Percentiles rank a stretch among this genome's conserved stretches.
phyloP scores from a whole-genome alignment of 2,329 filamentous ascomycete genomes.

The Trichoderma koningiopsis region DNA sequence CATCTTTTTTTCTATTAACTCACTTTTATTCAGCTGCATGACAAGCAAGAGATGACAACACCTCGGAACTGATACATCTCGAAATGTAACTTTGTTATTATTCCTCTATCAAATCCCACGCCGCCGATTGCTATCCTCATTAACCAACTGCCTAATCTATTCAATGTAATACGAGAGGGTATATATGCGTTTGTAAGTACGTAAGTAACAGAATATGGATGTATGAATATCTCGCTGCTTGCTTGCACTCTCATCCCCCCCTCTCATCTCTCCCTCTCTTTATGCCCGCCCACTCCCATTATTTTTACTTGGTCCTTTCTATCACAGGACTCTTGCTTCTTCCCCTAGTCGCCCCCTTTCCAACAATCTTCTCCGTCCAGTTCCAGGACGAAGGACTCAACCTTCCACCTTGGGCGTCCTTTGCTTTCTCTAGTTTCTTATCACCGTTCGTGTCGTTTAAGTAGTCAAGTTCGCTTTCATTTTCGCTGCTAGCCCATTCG shows the following conservation, averaged over 20 bases:
- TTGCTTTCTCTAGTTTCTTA: slow-evolving; percentile 24
- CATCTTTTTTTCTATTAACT: neutral
- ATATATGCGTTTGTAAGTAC: neutral
- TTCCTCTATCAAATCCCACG: neutral
- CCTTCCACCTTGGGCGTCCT: slow-evolving; percentile 25
- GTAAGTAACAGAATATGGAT: neutral
- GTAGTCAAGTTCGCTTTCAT: slow-evolving; percentile 45
- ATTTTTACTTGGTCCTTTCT: neutral
- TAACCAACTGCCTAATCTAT: neutral
- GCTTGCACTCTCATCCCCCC: neutral
- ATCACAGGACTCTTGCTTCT: slow-evolving; percentile 34
- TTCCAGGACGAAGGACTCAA: slow-evolving; percentile 46
- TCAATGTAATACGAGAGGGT: neutral
- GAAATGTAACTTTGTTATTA: neutral
- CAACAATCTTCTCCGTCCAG: slow-evolving; percentile 59
- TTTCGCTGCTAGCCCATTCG: slow-evolving; percentile 60
- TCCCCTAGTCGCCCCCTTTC: slow-evolving; percentile 38
- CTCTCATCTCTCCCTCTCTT: neutral
- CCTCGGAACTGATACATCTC: neutral
- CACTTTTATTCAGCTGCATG: neutral
- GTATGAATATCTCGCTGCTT: neutral
- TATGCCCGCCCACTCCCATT: neutral
- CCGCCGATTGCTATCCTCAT: neutral
- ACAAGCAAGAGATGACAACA: neutral
- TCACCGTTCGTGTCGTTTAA: slow-evolving; percentile 24